These are phyloP conservation scores for Seiridium cupressi DNA, from an alignment of 2,329 filamentous ascomycete genomes.

Conservation along the genomic window DNA sequence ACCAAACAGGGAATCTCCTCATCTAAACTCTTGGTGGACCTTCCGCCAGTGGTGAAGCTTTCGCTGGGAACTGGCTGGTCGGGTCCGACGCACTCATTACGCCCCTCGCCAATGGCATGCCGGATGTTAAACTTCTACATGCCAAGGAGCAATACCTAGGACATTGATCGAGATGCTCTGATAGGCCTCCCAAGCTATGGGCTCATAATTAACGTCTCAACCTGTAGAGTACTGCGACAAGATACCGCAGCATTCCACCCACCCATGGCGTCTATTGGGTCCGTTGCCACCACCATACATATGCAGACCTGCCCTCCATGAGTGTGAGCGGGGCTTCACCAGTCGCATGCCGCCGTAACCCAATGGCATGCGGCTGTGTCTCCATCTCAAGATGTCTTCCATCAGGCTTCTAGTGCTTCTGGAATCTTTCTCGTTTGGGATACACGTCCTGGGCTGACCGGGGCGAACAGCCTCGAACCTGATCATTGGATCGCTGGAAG, in stretches of 20 bases:
- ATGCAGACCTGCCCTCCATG: slow-evolving; percentile 1
- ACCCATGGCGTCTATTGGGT: background rate
- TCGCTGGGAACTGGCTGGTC: background rate
- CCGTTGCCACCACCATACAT: background rate
- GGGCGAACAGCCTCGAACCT: background rate
- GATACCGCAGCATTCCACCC: background rate
- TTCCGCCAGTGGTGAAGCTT: background rate
- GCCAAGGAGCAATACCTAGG: background rate
- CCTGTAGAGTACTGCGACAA: background rate
- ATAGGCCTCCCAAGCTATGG: background rate
- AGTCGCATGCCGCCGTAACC: background rate
- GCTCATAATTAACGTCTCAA: background rate
- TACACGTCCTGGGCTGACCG: background rate
- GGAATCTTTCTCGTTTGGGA: slow-evolving; percentile 1
- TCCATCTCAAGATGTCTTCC: background rate
- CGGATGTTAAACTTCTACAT: too few species aligned
- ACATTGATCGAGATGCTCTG: background rate
- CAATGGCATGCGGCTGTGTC: background rate
- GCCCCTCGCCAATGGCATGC: background rate
- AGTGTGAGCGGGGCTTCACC: background rate
- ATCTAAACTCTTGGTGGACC: background rate
- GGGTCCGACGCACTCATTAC: background rate
- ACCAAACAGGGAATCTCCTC: slow-evolving; percentile 2
- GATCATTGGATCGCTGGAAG: background rate
- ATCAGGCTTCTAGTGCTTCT: slow-evolving; percentile 5